Conservation (phyloP, 2,329 filamentous ascomycete species). For the Colletotrichum phormii region DNA sequence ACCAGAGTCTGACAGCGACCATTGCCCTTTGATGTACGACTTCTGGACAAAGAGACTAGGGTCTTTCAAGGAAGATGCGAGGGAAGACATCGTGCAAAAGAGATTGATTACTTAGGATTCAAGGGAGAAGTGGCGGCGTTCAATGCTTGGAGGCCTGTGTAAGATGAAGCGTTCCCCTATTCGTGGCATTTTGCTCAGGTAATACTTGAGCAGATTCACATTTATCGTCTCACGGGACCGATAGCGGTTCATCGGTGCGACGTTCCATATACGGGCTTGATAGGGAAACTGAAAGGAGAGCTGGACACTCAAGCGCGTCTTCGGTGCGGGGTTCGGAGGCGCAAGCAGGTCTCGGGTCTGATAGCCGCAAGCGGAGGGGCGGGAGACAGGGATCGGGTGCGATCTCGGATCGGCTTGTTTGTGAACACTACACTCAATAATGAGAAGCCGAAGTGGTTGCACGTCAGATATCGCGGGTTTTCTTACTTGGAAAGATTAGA, state of each 20-base stretch:
- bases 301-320: not conserved
- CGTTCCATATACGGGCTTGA: too few species aligned
- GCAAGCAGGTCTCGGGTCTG: slow-evolving; percentile 10
- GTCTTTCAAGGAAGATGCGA: slow-evolving; percentile 11
- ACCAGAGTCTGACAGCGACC: slow-evolving; percentile 8
- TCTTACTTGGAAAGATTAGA: too few species aligned
- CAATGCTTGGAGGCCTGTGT: too few species aligned
- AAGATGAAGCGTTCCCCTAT: too few species aligned
- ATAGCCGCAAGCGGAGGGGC: not conserved
- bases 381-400: slow-evolving; percentile 9
- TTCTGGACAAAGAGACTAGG: slow-evolving; percentile 18
- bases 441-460: too few species aligned
- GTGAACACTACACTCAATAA: not conserved
- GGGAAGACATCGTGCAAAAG: not conserved
- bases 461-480: too few species aligned
- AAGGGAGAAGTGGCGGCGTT: too few species aligned
- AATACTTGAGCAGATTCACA: too few species aligned
- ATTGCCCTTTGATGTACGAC: slow-evolving; percentile 21
- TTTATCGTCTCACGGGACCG: not conserved
- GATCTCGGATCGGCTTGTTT: not conserved
- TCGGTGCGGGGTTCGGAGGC: slow-evolving; percentile 1
- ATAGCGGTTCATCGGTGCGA: too few species aligned
- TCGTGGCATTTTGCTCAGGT: too few species aligned
- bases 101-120: too few species aligned
- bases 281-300: too few species aligned